These are phyloP conservation scores for Elsinoe perseae DNA, from an alignment of 2,329 filamentous ascomycete species.

Conservation along the genomic window DNA sequence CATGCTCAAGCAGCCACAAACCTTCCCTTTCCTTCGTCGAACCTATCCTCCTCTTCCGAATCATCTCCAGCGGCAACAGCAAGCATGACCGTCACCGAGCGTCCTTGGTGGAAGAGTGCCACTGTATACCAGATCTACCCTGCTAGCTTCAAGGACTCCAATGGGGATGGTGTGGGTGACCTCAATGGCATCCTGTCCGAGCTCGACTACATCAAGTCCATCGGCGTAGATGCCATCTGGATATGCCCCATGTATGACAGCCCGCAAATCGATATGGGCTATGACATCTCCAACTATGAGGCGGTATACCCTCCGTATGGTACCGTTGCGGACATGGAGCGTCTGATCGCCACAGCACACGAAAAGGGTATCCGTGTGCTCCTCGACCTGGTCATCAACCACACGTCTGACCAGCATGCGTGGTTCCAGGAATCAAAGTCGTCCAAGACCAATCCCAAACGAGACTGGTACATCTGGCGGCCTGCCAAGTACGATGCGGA, in stretches of 20 bases:
- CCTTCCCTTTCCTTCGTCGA: not conserved
- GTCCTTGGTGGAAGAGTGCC: conserved; percentile 40
- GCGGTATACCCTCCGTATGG: conserved; percentile 59
- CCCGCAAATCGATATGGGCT: conserved; percentile 62
- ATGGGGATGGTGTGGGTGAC: conserved; percentile 54
- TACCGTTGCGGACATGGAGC: conserved; percentile 57
- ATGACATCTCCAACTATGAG: conserved; percentile 62
- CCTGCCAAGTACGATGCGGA: conserved; percentile 37
- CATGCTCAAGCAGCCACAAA: conserved; percentile 8
- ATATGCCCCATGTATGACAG: conserved; percentile 56
- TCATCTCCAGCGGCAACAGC: not conserved
- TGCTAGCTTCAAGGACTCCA: conserved; percentile 43
- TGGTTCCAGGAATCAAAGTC: conserved; percentile 52
- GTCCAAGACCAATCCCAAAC: conserved; percentile 43
- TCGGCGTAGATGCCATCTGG: conserved; percentile 61
- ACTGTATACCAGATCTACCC: conserved; percentile 42
- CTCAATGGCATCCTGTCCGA: conserved; percentile 56
- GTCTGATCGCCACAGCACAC: conserved; percentile 53
- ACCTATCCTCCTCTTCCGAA: not conserved
- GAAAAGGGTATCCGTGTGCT: conserved; percentile 61
- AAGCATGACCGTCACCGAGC: conserved; percentile 14
- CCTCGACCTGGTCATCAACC: conserved; percentile 70
- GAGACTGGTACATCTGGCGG: conserved; percentile 52
- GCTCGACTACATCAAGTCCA: conserved; percentile 52
- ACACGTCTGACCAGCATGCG: conserved; percentile 57